Evolutionary conservation across 768 basidiomycete species (phyloP), one percentile per base, ranked within the genome.

Genomic region (Trametes punicea): DNA sequence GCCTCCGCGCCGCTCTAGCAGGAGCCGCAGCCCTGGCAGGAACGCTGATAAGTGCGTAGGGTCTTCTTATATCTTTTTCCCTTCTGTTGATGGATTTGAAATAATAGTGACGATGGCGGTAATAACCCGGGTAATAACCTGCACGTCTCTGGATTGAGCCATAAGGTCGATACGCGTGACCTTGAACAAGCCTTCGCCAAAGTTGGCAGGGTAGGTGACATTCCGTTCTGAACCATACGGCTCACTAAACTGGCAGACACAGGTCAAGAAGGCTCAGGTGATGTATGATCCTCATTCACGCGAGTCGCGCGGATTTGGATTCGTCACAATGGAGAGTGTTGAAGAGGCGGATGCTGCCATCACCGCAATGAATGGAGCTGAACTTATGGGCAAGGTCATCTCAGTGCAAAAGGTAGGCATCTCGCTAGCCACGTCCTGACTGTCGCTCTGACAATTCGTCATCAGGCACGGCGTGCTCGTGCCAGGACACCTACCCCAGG

Each of bases 261-360:
- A 94, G 92, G 80, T 84, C 55, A 69, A 77, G 62, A 84, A 84
- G 65, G 79, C 77, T 42, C 74, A 80, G 56, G 77, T 85, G 70
- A 85, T 85, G 83, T 77, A 77, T 67, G 83, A 85, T 70, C 83
- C 83, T 21, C 83, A 84, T 69, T 75, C 81, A 59, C 77, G 81
- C 69, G 78, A 81, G 81, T 92, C 86, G 44, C 84, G 87, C 61
- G 87, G 87, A 42, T 89, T 89, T 64, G 95, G 93, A 15, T 98
- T 98, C 71, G 94, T 97, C 59, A 89, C 85, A 46, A 88, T 91
- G 86, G 86, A 84, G 70, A 81, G 82, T 23, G 69, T 62, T 7
- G 95, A 96, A 65, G 96, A 97, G 65, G 97, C 96, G 5, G 90
- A 95, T 40, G 92, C 93, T 40, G 92, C 90, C 52, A 84, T 98